These are phyloP conservation scores for Penicillium antarcticum DNA, from an alignment of 495 filamentous ascomycete species.

Conservation along the genomic window DNA sequence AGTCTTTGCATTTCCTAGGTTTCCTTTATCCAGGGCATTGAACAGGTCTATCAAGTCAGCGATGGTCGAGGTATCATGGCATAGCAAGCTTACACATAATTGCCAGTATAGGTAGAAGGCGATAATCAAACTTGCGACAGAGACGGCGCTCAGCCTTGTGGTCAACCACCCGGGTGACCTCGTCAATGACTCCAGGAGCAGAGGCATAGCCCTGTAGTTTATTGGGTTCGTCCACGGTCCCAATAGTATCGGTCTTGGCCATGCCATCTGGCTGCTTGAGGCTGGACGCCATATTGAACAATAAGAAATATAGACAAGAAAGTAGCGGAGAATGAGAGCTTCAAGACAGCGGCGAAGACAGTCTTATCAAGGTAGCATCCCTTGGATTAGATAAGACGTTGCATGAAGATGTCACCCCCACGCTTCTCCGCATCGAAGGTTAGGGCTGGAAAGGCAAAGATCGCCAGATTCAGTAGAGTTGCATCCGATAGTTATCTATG, in stretches of 20 bases:
- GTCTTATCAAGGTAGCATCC: constrained; percentile 15
- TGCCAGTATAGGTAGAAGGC: constrained; percentile 60
- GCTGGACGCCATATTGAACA: constrained; percentile 16
- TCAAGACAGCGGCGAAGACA: neutral
- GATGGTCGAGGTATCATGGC: neutral
- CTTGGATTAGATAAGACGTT: constrained; percentile 21
- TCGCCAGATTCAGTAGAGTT: constrained; percentile 12
- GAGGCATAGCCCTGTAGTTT: constrained; percentile 28
- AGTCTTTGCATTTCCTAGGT: constrained; percentile 69
- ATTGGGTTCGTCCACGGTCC: constrained; percentile 26
- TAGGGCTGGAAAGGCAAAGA: constrained; percentile 1
- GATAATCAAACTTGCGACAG: constrained; percentile 61
- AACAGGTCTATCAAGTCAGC: constrained; percentile 44
- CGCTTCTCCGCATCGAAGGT: constrained; percentile 23
- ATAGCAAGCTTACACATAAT: constrained; percentile 51
- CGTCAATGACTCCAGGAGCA: constrained; percentile 28
- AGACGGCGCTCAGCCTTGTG: constrained; percentile 57
- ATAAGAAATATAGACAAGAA: neutral
- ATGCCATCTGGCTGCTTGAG: constrained; percentile 11
- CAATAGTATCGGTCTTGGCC: constrained; percentile 17
- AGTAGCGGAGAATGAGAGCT: neutral
- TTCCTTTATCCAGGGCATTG: constrained; percentile 65
- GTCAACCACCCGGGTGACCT: constrained; percentile 37
- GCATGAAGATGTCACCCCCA: constrained; percentile 22
- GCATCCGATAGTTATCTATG: constrained; percentile 14